These are phyloP conservation scores for Mycosphaerelloides madeirae DNA, from an alignment of 2,329 filamentous ascomycete species.

Conservation along the genomic window DNA sequence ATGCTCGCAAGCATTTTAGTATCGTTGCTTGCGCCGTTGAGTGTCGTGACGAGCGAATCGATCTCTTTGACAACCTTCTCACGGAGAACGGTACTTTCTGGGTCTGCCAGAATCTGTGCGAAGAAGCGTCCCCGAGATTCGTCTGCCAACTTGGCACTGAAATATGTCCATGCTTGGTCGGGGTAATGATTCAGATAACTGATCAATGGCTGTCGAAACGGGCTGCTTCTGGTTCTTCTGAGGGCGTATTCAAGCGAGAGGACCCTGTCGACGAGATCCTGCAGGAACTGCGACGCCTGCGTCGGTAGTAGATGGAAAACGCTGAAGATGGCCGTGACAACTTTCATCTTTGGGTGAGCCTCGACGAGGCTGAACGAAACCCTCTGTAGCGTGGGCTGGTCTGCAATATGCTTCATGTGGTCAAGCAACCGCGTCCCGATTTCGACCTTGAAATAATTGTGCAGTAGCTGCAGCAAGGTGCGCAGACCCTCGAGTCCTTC, in stretches of 20 bases:
- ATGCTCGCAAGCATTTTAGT: constrained; percentile 73
- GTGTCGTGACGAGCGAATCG: constrained; percentile 63
- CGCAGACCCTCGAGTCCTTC: constrained; percentile 88
- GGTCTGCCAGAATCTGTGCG: constrained; percentile 74
- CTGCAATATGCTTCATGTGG: constrained; percentile 86
- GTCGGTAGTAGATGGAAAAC: constrained; percentile 94
- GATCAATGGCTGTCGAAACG: constrained; percentile 84
- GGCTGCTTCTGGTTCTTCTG: constrained; percentile 81
- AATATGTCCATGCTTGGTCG: constrained; percentile 76
- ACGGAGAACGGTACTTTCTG: constrained; percentile 68
- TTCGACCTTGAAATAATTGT: constrained; percentile 98
- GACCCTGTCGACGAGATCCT: constrained; percentile 83
- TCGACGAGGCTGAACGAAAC: constrained; percentile 94
- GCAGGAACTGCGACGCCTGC: constrained; percentile 86
- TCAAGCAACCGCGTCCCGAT: constrained; percentile 91
- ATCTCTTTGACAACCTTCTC: constrained; percentile 70
- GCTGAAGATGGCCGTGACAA: constrained; percentile 90
- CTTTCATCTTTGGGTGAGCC: constrained; percentile 86
- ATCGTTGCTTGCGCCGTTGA: constrained; percentile 42
- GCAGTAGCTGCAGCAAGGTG: constrained; percentile 81
- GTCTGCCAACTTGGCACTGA: constrained; percentile 75
- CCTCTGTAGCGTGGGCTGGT: constrained; percentile 73
- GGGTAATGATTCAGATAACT: constrained; percentile 92
- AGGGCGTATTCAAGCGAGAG: constrained; percentile 81
- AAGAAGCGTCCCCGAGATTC: constrained; percentile 86